Evolutionary conservation across 1,284 basidiomycete genomes (phyloP), one percentile per base, ranked within the genome.

Genomic region (Sporisorium exsertum): DNA sequence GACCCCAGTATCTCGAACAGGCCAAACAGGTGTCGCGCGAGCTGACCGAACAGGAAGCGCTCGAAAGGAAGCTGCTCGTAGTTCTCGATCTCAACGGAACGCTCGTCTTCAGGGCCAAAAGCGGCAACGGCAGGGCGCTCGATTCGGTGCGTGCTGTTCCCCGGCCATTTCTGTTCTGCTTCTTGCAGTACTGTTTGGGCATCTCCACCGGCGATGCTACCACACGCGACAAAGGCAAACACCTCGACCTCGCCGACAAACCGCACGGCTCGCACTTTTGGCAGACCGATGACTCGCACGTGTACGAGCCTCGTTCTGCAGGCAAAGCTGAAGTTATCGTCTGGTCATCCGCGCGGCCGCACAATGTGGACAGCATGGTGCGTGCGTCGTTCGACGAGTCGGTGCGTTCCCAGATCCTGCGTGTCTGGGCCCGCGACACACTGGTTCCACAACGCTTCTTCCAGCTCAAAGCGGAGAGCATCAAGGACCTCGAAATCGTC

Each of bases 1-100:
- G 73, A 2, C 49, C 42, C 15, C 20, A 22, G 18, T 76, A 76
- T 42, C 24, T 72, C 18, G 43, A 62, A 18, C 58, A 58, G 33
- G 73, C 73, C 6, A 42, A 45, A 16, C 22, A 61, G 20, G 12
- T 50, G 0, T 57, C 58, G 24, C 18, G 33, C n/a, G 26, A 35
- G 40, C 52, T 72, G 15, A 47, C 20, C 35, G 64, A 76, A 13
- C 9, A 64, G 2, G 68, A 68, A 10, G 64, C 51, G 16, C 22
- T 16, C 3, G 49, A 56, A 3, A 45, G 69, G 2, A 67, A 76
- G 52, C 55, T 68, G 83, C 89, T 94, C 0, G 88, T 94, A 54
- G 88, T 94, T 3, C 89, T 94, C 9, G 93, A 94, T 83, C 87
- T 94, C 50, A 94, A 94, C 80, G 93, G 93, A 5, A 91, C 92